A percentile compares a stretch with the other conserved stretches of the same genome.
Conservation (phyloP, 2,329 filamentous ascomycete species). For the Keithomyces neogunnii region DNA sequence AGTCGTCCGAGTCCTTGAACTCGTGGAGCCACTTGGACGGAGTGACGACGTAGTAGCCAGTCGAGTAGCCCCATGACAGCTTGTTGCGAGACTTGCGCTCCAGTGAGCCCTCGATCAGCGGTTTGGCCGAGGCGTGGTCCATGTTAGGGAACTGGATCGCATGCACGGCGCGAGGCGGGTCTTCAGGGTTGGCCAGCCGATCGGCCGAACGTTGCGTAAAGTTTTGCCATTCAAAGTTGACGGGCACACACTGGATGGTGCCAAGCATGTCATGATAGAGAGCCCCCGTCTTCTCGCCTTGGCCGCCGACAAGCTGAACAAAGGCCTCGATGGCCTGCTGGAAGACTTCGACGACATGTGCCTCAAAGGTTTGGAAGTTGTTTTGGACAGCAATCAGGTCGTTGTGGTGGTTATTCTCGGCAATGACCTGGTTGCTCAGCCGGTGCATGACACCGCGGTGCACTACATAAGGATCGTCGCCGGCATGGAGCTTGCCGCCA, state of each 20-base stretch:
- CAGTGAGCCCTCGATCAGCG: conserved; percentile 78
- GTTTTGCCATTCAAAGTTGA: conserved; percentile 85
- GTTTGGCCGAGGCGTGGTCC: conserved; percentile 67
- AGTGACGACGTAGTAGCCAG: conserved; percentile 84
- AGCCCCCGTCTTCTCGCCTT: conserved; percentile 71
- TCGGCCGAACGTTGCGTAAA: conserved; percentile 66
- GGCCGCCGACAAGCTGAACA: conserved; percentile 68
- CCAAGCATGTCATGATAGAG: conserved; percentile 79
- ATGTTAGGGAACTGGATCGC: conserved; percentile 82
- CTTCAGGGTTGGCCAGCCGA: conserved; percentile 69
- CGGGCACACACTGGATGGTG: conserved; percentile 66
- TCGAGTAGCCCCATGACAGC: conserved; percentile 65
- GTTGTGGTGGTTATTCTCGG: conserved; percentile 93
- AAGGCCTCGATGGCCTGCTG: conserved; percentile 80
- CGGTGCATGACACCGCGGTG: conserved; percentile 74
- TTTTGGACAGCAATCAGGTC: conserved; percentile 88
- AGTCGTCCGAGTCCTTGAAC: conserved; percentile 83
- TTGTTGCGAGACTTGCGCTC: conserved; percentile 89
- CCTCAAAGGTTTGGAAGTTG: conserved; percentile 81
- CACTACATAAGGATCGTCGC: conserved; percentile 82
- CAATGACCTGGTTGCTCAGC: conserved; percentile 80
- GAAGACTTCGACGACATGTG: conserved; percentile 72
- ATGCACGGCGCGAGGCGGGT: conserved; percentile 64
- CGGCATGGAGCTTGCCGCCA: conserved; percentile 59
- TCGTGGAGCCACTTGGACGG: conserved; percentile 86